Conservation (phyloP, 1,284 basidiomycete genomes). For the Phellopilus nigrolimitatus region DNA sequence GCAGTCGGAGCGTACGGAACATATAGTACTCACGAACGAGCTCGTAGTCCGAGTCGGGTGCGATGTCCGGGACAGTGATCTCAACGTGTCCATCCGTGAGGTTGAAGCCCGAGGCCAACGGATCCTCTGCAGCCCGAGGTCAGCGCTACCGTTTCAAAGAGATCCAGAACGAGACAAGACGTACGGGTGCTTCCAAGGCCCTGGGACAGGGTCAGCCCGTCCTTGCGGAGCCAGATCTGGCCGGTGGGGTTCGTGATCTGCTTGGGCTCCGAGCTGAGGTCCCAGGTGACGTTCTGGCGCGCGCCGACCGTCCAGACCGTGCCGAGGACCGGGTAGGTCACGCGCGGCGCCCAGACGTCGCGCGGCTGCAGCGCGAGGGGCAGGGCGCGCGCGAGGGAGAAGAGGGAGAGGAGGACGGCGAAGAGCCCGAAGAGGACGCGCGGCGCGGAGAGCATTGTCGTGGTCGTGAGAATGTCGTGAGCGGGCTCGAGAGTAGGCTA, state of each 20-base stretch:
- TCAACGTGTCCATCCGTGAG: conserved; percentile 35
- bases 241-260: conserved; percentile 46
- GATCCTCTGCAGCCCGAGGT: conserved; percentile 19
- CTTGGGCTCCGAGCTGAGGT: conserved; percentile 35
- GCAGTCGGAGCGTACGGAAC: too few relatives aligned
- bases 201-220: conserved; percentile 26
- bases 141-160: neutral
- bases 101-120: conserved; percentile 37
- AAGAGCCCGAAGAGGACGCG: too few relatives aligned
- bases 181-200: too few relatives aligned
- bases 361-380: conserved; percentile 30
- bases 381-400: conserved; percentile 25
- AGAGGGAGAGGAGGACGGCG: too few relatives aligned
- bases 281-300: conserved; percentile 43
- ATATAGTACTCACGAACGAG: conserved; percentile 43
- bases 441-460: too few relatives aligned
- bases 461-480: too few relatives aligned
- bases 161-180: conserved; percentile 26
- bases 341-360: conserved; percentile 45
- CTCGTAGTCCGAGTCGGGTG: conserved; percentile 31
- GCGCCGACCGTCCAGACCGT: conserved; percentile 41
- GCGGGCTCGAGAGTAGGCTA: too few relatives aligned
- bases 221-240: conserved; percentile 28
- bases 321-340: conserved; percentile 34
- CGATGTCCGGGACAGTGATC: conserved; percentile 36